Base-by-base conservation (phyloP, 1,139 yeast species). In the Zhuliangozyma blackwelliae region DNA sequence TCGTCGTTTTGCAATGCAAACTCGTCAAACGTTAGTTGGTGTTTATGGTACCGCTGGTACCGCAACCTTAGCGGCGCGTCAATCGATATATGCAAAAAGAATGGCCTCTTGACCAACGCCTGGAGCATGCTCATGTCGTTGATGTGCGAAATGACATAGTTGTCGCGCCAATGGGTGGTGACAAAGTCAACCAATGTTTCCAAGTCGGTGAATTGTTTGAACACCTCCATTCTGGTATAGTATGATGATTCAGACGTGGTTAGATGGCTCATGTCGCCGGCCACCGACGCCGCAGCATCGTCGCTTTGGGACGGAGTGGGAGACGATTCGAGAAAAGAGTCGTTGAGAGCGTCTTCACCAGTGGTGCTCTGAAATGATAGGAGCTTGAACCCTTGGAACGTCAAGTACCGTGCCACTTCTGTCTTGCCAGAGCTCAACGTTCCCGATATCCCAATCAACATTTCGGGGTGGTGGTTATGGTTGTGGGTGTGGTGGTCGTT, bases 361-460 rank as follows among this genome's bases (percentile, higher is more conserved):
- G 16, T 16, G 11, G 23, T 32, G 21, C 28, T 27, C 22, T 41
- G 40, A 22, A 54, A 44, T 7, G 48, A 37, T 10, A 68, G 42
- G 26, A 62, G 60, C 36, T 63, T 59, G 57, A 82, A 84, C 9
- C 86, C 88, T 42, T 77, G 79, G 35, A 63, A 63, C 1, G 68
- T 62, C 44, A 86, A 63, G 53, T 75, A 82, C 31, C 75, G 56
- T 0, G 80, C 79, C 1, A 83, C 79, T 43, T 79, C 84, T 3
- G 79, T 69, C 46, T 81, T 79, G 1, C 95, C 95, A 5, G 94
- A 72, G 34, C 82, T 72, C 0, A 75, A 56, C 0, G 89, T 75
- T 0, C 95, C 95, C 1, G 90, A 77, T 8, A 86, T 68, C 2
- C 94, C 95, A 34, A 86, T 76, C 32, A 86, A 67, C 95, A 86